phyloP scores from a whole-genome alignment of 2,329 filamentous ascomycete species.

The Sclerotinia sclerotiorum region DNA sequence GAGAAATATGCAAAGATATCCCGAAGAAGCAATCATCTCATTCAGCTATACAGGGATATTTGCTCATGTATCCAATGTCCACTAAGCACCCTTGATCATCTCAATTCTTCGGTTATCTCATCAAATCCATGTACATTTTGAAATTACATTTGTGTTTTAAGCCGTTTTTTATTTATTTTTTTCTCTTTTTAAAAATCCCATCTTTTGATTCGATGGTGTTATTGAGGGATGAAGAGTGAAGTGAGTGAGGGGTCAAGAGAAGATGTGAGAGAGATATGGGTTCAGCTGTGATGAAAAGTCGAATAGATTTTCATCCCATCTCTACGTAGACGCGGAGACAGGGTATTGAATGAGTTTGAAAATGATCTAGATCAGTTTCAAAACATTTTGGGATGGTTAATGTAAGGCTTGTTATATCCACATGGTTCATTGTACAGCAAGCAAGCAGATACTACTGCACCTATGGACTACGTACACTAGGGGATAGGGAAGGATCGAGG shows the following conservation, averaged over 20 bases:
- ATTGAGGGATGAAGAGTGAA: not conserved
- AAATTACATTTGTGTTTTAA: not conserved
- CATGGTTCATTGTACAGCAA: not conserved
- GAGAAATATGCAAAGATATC: not conserved
- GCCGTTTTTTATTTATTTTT: not conserved
- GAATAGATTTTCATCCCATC: not conserved
- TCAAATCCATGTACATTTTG: not conserved
- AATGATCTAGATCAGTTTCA: not conserved
- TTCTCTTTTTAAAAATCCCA: not conserved
- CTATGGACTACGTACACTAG: too few species aligned
- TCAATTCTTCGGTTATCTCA: conserved; percentile 1
- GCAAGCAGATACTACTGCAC: too few species aligned
- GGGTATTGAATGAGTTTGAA: not conserved
- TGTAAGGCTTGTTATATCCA: too few species aligned
- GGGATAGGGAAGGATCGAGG: too few species aligned
- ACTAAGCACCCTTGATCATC: not conserved
- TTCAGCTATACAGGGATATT: conserved; percentile 5
- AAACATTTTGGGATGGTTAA: not conserved
- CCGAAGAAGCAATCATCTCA: not conserved
- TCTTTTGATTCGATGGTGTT: not conserved
- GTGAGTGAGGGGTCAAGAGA: not conserved
- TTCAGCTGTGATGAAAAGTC: not conserved
- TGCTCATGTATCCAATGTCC: too few species aligned
- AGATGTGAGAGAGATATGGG: too few species aligned
- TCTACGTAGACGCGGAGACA: not conserved